Evolutionary conservation across 495 filamentous ascomycete genomes (phyloP).

Genomic region (Neurospora sp.): DNA sequence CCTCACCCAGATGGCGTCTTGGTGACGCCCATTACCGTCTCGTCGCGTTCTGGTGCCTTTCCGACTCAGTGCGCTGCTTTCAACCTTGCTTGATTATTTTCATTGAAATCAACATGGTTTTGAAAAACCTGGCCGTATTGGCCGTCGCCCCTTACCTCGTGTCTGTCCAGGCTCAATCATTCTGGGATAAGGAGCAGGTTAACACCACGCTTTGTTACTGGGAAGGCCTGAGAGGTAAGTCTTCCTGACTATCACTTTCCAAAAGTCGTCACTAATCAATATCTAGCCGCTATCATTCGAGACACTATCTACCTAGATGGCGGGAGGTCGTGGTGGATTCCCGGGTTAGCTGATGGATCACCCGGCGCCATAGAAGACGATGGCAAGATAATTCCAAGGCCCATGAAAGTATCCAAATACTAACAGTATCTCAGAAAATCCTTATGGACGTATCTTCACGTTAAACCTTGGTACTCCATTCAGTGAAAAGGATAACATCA

Average conservation of each 20-base stretch:
- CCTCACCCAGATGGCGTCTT: background rate
- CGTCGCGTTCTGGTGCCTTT: background rate
- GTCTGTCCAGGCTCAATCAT: constrained; percentile 15
- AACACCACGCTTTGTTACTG: constrained; percentile 51
- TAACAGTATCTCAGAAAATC: constrained; percentile 27
- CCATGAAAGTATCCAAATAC: background rate
- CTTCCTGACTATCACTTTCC: background rate
- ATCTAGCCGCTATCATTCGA: constrained; percentile 47
- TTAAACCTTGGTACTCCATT: constrained; percentile 53
- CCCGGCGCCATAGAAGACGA: constrained; percentile 10
- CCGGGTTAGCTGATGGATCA: constrained; percentile 31
- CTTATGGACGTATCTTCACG: constrained; percentile 37
- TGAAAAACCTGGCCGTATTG: background rate
- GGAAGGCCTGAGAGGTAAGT: constrained; percentile 42
- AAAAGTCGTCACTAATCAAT: background rate
- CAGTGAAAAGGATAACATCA: constrained; percentile 42
- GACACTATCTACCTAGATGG: constrained; percentile 65
- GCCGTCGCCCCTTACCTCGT: constrained; percentile 2
- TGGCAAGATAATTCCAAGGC: constrained; percentile 20
- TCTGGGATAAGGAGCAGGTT: constrained; percentile 32
- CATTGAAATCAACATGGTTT: background rate
- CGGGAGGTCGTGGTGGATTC: constrained; percentile 42
- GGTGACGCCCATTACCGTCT: background rate
- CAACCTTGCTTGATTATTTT: too few relatives aligned
- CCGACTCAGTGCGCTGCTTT: background rate